These are phyloP conservation scores for Luzula sylvatica DNA, from an alignment of 176 grass and related monocot genomes.

Conservation along the genomic window DNA sequence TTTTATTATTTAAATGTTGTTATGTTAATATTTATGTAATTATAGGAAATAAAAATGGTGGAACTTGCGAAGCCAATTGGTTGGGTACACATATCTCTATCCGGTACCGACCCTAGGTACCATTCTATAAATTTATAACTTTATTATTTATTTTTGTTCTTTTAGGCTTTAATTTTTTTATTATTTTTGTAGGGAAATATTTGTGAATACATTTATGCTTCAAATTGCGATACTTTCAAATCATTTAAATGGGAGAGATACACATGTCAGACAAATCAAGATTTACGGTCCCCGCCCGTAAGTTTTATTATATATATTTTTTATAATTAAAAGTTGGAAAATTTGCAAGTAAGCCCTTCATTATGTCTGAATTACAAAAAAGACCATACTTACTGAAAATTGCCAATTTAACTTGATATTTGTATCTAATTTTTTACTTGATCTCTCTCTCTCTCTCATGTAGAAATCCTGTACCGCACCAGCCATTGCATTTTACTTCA, in stretches of 20 bases:
- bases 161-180: slow-evolving; percentile 6
- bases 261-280: slow-evolving; percentile 81
- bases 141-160: not conserved
- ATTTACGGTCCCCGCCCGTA: slow-evolving; percentile 85
- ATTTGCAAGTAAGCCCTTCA: not conserved
- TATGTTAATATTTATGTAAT: not conserved
- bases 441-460: not conserved
- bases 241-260: slow-evolving; percentile 91
- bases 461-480: slow-evolving; percentile 44
- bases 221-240: slow-evolving; percentile 77
- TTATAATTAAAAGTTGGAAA: not conserved
- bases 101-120: slow-evolving; percentile 75
- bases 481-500: slow-evolving; percentile 91
- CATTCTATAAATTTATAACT: not conserved
- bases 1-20: not conserved
- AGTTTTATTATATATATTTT: slow-evolving; percentile 35
- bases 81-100: slow-evolving; percentile 87
- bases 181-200: slow-evolving; percentile 56
- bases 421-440: not conserved
- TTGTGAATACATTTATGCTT: slow-evolving; percentile 92
- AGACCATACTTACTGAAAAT: no score
- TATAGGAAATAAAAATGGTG: slow-evolving; percentile 91
- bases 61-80: slow-evolving; percentile 85
- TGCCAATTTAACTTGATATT: not conserved
- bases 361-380: no score